Evolutionary conservation across 495 filamentous ascomycete species (phyloP).

Genomic region (Neurospora sp.): DNA sequence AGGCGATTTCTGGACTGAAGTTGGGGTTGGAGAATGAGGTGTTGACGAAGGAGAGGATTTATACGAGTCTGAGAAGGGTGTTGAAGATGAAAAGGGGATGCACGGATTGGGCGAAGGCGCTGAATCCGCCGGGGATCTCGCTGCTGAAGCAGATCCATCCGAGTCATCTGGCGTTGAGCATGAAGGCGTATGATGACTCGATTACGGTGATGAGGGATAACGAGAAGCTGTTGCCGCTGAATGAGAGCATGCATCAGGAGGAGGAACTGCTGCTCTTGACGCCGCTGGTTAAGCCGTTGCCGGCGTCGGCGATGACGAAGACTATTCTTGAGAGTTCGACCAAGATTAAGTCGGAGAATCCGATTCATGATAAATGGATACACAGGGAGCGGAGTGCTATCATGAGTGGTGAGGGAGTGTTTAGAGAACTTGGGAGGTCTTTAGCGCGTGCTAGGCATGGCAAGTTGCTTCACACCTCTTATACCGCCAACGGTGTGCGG

Average conservation of each 20-base stretch:
- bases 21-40: constrained; percentile 77
- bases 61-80: constrained; percentile 62
- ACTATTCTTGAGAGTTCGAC: constrained; percentile 35
- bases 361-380: constrained; percentile 42
- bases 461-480: constrained; percentile 79
- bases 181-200: constrained; percentile 72
- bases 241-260: constrained; percentile 63
- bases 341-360: constrained; percentile 33
- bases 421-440: constrained; percentile 71
- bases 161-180: constrained; percentile 65
- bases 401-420: constrained; percentile 80
- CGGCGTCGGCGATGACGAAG: constrained; percentile 64
- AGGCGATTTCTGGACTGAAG: constrained; percentile 77
- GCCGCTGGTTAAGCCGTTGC: constrained; percentile 75
- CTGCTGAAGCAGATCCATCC: constrained; percentile 69
- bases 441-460: constrained; percentile 72
- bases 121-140: constrained; percentile 65
- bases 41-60: constrained; percentile 63
- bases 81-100: constrained; percentile 64
- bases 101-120: constrained; percentile 73
- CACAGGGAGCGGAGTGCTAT: constrained; percentile 57
- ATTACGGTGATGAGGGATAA: constrained; percentile 82
- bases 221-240: constrained; percentile 65
- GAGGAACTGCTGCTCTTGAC: constrained; percentile 78
- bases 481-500: constrained; percentile 79